Evolutionary conservation across 352 stramenopile genomes (phyloP).

Genomic region (Phytophthora colocasiae): DNA sequence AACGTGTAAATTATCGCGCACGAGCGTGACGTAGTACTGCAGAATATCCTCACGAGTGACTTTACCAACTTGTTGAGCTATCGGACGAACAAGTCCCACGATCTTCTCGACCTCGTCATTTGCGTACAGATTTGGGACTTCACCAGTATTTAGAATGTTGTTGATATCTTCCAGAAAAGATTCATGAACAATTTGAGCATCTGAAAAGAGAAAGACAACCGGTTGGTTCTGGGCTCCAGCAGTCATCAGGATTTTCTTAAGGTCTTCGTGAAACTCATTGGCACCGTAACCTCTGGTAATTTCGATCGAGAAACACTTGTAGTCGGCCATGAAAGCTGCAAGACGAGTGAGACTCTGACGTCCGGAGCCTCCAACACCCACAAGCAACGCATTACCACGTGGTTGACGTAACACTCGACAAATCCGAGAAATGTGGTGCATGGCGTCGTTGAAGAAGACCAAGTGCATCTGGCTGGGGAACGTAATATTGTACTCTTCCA

Average conservation of each 20-base stretch:
- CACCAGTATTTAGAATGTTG: conserved; percentile 94
- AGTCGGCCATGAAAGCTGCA: conserved; percentile 93
- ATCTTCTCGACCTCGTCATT: conserved; percentile 94
- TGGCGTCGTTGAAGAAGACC: conserved; percentile 96
- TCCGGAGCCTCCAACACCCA: conserved; percentile 92
- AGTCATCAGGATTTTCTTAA: conserved; percentile 92
- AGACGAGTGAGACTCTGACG: conserved; percentile 92
- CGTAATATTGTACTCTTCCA: conserved; percentile 96
- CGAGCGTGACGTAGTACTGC: conserved; percentile 90
- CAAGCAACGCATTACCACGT: conserved; percentile 91
- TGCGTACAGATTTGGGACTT: conserved; percentile 94
- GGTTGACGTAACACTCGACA: conserved; percentile 93
- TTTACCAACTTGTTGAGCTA: conserved; percentile 81
- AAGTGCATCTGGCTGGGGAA: conserved; percentile 94
- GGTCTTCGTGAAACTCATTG: conserved; percentile 93
- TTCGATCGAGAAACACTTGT: conserved; percentile 92
- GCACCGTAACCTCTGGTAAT: conserved; percentile 92
- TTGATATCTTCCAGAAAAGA: conserved; percentile 96
- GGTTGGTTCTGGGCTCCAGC: conserved; percentile 88
- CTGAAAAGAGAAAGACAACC: conserved; percentile 94
- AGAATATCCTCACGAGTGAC: conserved; percentile 87
- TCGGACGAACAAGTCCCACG: conserved; percentile 78
- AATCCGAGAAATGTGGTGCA: conserved; percentile 94
- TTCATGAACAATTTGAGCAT: conserved; percentile 94
- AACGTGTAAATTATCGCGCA: conserved; percentile 94